Evolutionary conservation across 192 early-diverging fungal genomes (phyloP), one percentile per base, ranked within the genome.

Genomic region (Podila minutissima): DNA sequence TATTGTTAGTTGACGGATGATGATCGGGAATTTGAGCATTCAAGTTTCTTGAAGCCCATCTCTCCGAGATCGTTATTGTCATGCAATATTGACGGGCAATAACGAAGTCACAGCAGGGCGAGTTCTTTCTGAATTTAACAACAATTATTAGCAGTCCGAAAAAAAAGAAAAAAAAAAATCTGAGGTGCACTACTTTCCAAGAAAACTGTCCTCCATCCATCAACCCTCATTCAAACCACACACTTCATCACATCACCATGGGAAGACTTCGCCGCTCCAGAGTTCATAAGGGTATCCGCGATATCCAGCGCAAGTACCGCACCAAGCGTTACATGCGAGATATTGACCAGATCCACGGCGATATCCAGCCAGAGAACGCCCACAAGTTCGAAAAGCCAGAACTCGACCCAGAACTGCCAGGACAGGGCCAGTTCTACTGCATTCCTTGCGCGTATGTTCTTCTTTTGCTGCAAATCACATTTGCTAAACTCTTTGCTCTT

Each of bases 341-440:
- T 87, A 85, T 99, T 10, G 97, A 99, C 88, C 95, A 98, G 86
- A 94, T 99, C 73, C 93, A 96, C 69, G 93, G 93, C 32, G 96
- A 98, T 85, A 81, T 98, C 83, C 85, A 85, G 69, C 92, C 92
- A 20, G 92, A 90, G 55, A 92, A 92, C 72, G 85, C 85, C 12
- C 74, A 71, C 26, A 91, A 91, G 65, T 82, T 93, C 67, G 83
- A 89, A 57, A 90, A 86, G 46, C 79, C 88, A 63, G 87, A 87
- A 46, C 66, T 89, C 33, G 94, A 98, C 74, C 86, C 91, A 24
- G 97, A 99, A 60, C 75, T 97, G 70, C 96, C 97, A 31, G 97
- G 97, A 12, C 78, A 93, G 29, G 97, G 96, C 17, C 93, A 96
- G 82, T 89, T 93, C 88, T 96, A 97, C 74, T 99, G 97, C 85